phyloP scores from a whole-genome alignment of 768 basidiomycete species.

The Pleurotus tuoliensis region DNA sequence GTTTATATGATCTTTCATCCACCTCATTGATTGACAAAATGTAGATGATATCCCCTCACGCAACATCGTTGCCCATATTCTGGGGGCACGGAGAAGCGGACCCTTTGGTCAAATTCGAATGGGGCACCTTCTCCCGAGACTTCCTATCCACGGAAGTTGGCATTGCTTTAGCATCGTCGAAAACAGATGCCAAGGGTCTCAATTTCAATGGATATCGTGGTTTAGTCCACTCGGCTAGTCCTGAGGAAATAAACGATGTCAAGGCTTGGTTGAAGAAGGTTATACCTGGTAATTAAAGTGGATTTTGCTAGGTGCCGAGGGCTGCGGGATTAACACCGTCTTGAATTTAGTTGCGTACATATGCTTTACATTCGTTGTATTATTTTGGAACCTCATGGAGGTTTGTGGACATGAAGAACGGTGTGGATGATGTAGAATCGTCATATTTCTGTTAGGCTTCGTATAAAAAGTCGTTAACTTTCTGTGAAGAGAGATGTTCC shows the following conservation, averaged over 20 bases:
- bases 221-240: slow-evolving; percentile 11
- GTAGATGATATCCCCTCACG: slow-evolving; percentile 15
- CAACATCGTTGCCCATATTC: slow-evolving; percentile 14
- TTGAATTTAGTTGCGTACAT: background rate
- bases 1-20: slow-evolving; percentile 2
- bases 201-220: slow-evolving; percentile 12
- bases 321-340: background rate
- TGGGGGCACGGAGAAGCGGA: slow-evolving; percentile 20
- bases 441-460: too few relatives aligned
- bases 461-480: too few relatives aligned
- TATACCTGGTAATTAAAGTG: slow-evolving; percentile 10
- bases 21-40: background rate
- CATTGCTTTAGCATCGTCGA: slow-evolving; percentile 1
- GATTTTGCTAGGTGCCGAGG: background rate
- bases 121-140: slow-evolving; percentile 11
- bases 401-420: background rate
- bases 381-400: slow-evolving; percentile 5
- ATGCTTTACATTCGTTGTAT: background rate
- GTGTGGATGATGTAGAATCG: too few relatives aligned
- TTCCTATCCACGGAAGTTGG: slow-evolving; percentile 16
- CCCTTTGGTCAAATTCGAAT: slow-evolving; percentile 10
- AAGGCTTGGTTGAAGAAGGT: slow-evolving; percentile 14
- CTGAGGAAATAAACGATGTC: slow-evolving; percentile 15
- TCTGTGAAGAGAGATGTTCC: too few relatives aligned
- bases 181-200: slow-evolving; percentile 9